These are phyloP conservation scores for Claviceps maximensis DNA, from an alignment of 2,329 filamentous ascomycete species.

Conservation along the genomic window DNA sequence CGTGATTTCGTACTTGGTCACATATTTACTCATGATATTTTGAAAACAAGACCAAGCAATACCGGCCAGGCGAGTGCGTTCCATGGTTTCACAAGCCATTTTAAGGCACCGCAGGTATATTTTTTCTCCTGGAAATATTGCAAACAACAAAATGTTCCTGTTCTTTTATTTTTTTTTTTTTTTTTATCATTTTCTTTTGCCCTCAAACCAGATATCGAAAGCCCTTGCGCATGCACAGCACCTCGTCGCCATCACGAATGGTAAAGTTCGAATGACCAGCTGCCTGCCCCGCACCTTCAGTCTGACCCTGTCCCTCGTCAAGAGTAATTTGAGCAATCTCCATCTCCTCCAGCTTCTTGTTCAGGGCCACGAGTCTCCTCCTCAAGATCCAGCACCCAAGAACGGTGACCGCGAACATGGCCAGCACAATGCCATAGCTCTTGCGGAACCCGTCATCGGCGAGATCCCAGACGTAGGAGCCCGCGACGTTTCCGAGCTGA, in stretches of 20 bases:
- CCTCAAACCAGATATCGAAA: conserved; percentile 4
- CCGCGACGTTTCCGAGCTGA: conserved; percentile 45
- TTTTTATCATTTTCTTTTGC: too few species aligned
- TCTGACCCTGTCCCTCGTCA: background rate
- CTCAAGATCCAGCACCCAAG: conserved; percentile 36
- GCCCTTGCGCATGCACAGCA: conserved; percentile 5
- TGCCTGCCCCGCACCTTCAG: too few species aligned
- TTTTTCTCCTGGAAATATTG: too few species aligned
- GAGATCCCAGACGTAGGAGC: conserved; percentile 50
- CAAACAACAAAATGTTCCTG: too few species aligned
- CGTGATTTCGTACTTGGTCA: too few species aligned
- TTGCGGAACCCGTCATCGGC: conserved; percentile 46
- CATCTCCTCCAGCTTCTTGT: conserved; percentile 32
- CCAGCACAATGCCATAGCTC: conserved; percentile 50
- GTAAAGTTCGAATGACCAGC: background rate
- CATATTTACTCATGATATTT: too few species aligned
- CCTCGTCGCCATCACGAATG: background rate
- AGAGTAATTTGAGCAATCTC: conserved; percentile 14
- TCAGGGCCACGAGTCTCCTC: conserved; percentile 30
- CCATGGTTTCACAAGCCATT: too few species aligned
- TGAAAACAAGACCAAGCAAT: too few species aligned
- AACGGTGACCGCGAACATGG: conserved; percentile 50
- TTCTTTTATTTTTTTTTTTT: too few species aligned
- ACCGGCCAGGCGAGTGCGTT: too few species aligned
- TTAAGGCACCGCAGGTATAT: too few species aligned